These are phyloP conservation scores for Pythium pyrilobum DNA, from an alignment of 352 stramenopile genomes.

Conservation along the genomic window DNA sequence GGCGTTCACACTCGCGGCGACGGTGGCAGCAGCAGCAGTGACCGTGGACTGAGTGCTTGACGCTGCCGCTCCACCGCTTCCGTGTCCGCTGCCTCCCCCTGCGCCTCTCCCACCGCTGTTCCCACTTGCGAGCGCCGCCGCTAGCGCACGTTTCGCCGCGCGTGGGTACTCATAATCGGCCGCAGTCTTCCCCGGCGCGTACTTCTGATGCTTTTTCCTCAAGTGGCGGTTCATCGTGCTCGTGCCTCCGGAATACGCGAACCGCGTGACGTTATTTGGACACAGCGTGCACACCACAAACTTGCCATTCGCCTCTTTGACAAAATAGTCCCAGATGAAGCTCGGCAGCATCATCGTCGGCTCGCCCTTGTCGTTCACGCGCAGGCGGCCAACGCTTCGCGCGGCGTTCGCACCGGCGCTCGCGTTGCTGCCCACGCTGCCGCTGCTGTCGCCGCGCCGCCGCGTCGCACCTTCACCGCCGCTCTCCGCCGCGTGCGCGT, in stretches of 20 bases:
- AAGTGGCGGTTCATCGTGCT: constrained; percentile 83
- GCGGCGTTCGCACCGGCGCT: not conserved
- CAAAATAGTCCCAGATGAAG: constrained; percentile 86
- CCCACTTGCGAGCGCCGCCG: not conserved
- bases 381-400: constrained; percentile 13
- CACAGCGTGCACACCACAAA: constrained; percentile 77
- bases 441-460: constrained; percentile 1
- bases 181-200: constrained; percentile 60
- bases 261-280: constrained; percentile 55
- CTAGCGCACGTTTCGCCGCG: constrained; percentile 8
- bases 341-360: constrained; percentile 59
- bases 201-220: constrained; percentile 80
- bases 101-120: not conserved
- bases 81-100: not conserved
- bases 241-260: constrained; percentile 78
- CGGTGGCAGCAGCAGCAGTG: not conserved
- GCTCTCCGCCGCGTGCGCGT: not conserved
- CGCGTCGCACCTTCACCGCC: not conserved
- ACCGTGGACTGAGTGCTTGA: not conserved
- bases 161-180: constrained; percentile 65
- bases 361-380: constrained; percentile 49
- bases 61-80: too few relatives aligned
- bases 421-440: not conserved
- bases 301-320: constrained; percentile 71
- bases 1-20: constrained; percentile 4